These are phyloP conservation scores for Phytomonas serpens DNA, from an alignment of 208 protist genomes.

Conservation along the genomic window DNA sequence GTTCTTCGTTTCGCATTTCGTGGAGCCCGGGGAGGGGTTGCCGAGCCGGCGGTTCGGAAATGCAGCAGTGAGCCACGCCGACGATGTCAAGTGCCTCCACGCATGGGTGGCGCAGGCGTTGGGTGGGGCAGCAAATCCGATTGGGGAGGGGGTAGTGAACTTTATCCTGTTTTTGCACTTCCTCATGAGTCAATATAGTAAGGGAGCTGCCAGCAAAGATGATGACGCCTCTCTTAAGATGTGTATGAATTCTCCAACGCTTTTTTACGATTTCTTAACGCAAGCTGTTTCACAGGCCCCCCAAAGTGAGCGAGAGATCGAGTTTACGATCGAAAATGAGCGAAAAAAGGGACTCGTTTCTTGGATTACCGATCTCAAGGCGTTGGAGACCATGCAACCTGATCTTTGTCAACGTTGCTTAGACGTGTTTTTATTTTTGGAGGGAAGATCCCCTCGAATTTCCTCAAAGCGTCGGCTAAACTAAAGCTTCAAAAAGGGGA, in stretches of 20 bases:
- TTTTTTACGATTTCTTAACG: too few relatives aligned
- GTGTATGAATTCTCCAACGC: not conserved
- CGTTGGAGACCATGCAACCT: not conserved
- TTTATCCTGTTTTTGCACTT: conserved; percentile 46
- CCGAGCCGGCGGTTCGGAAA: conserved; percentile 62
- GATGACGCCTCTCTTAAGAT: too few relatives aligned
- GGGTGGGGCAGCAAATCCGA: conserved; percentile 43
- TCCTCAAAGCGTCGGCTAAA: conserved; percentile 7
- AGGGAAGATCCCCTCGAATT: not conserved
- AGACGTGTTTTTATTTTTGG: not conserved
- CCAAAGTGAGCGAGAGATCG: too few relatives aligned
- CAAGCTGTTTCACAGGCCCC: too few relatives aligned
- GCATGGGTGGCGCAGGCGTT: conserved; percentile 71
- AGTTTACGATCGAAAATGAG: too few relatives aligned
- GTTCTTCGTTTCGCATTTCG: conserved; percentile 68
- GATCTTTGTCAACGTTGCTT: conserved; percentile 5
- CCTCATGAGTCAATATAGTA: conserved; percentile 3
- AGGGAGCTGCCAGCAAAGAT: too few relatives aligned
- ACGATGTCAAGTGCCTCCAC: conserved; percentile 84
- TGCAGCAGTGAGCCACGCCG: conserved; percentile 60
- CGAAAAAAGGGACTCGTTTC: too few relatives aligned
- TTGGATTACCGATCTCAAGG: too few relatives aligned
- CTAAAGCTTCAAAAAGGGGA: not conserved
- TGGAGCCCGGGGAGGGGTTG: conserved; percentile 8
- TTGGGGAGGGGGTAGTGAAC: conserved; percentile 46